A percentile compares a stretch with the other conserved stretches of the same genome.
Evolutionary conservation across 768 basidiomycete species (phyloP).

Genomic region (Tubosaeta sp.): DNA sequence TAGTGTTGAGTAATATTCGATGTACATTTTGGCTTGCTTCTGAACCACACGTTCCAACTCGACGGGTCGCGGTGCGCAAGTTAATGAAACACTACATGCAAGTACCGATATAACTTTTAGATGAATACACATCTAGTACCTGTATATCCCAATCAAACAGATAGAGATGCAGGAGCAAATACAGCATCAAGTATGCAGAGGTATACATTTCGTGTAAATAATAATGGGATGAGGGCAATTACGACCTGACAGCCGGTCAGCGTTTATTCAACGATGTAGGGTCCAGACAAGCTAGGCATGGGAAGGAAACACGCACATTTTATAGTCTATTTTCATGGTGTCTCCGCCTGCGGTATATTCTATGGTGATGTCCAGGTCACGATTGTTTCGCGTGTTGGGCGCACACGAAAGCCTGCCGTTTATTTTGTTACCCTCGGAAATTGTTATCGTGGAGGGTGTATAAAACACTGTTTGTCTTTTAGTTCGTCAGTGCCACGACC

Average conservation of each 20-base stretch:
- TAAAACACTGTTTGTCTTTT: conserved; percentile 96
- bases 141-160: conserved; percentile 11
- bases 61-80: neutral
- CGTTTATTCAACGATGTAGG: conserved; percentile 27
- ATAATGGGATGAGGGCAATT: conserved; percentile 30
- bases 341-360: conserved; percentile 51
- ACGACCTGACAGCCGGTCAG: conserved; percentile 78
- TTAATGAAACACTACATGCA: neutral
- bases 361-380: conserved; percentile 90
- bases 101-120: conserved; percentile 3
- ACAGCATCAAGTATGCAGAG: conserved; percentile 5
- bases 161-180: neutral
- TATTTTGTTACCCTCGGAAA: conserved; percentile 69
- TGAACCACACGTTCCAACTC: neutral
- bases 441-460: conserved; percentile 72
- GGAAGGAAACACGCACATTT: conserved; percentile 68
- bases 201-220: conserved; percentile 10
- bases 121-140: conserved; percentile 26
- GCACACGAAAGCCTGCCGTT: conserved; percentile 69
- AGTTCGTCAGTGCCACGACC: neutral
- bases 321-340: conserved; percentile 54
- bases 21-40: neutral
- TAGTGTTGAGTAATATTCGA: neutral
- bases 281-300: conserved; percentile 4
- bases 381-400: conserved; percentile 89